Base-by-base conservation (phyloP, 768 basidiomycete species). In the Rhodotorula graminis region DNA sequence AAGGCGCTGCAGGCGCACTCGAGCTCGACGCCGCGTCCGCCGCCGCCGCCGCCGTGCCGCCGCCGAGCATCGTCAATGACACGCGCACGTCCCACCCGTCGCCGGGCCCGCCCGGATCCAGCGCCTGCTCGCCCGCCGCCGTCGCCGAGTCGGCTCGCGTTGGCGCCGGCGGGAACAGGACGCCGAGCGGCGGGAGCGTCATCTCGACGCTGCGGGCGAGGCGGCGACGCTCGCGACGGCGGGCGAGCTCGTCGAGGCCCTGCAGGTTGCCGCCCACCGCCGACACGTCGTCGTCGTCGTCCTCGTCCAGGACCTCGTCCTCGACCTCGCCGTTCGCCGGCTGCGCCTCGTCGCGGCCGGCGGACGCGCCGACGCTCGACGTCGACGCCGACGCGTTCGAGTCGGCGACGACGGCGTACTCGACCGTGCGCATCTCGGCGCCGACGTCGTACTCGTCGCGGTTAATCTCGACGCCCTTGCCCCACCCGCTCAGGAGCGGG, bases 171-270 rank as follows among this genome's bases (percentile, higher is more conserved):
- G 88, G 85, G 40, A 95, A 83, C 76, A 89, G 91, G 2, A 93
- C 86, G 93, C 92, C 93, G 91, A 97, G 40, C 91, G 90, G 72
- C 89, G 88, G 27, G 84, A 82, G 3, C 86, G 84, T 8, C 91
- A 62, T 0, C 64, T 73, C 72, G n/a, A 69, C 29, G 9, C 29
- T 44, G 52, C 92, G 85, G 29, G 87, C 88, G 27, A 92, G 83
- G 56, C 90, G 85, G 67, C 86, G 82, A 46, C 78, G 90, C 23
- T 82, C 89, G 66, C 79, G 61, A 11, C 58, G 50, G 55, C 63
- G 72, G 57, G 60, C 77, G 40, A 71, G 46, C 64, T 65, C 65
- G 42, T 67, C 65, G 21, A 64, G 16, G 15, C 57, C 59, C 49
- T 73, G 61, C 23, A 70, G 18, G 50, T 67, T 69, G 15, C 61